Conservation (phyloP, 495 filamentous ascomycete species). For the Penicillium robsamsonii region DNA sequence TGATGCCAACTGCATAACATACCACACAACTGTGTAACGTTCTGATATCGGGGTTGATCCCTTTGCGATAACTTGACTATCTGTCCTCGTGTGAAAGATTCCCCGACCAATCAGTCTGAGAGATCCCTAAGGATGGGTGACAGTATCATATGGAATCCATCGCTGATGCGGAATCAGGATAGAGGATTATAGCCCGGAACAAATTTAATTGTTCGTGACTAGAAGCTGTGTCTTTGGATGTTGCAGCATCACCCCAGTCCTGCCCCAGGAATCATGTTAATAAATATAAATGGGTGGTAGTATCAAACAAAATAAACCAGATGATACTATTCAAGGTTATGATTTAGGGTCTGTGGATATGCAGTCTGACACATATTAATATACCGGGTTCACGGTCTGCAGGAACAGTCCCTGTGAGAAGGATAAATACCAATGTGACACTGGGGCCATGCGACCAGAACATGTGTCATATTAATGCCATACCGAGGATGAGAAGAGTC, state of each 20-base stretch:
- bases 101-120: background rate
- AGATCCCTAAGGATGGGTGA: conserved; percentile 11
- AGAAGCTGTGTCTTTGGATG: background rate
- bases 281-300: conserved; percentile 2
- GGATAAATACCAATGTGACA: conserved; percentile 22
- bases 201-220: background rate
- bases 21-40: conserved; percentile 1
- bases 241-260: background rate
- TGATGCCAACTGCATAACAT: background rate
- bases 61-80: conserved; percentile 1
- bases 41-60: conserved; percentile 1
- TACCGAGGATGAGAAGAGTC: background rate
- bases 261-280: background rate
- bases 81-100: background rate
- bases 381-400: conserved; percentile 6
- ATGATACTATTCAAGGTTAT: background rate
- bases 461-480: conserved; percentile 18
- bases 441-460: conserved; percentile 23
- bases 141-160: conserved; percentile 15
- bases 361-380: conserved; percentile 4
- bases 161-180: background rate
- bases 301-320: background rate
- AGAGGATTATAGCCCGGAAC: conserved; percentile 7
- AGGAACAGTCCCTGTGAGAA: conserved; percentile 20
- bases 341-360: conserved; percentile 1